Conservation (phyloP, 306 rosid species). For the Dryas drummondii region DNA sequence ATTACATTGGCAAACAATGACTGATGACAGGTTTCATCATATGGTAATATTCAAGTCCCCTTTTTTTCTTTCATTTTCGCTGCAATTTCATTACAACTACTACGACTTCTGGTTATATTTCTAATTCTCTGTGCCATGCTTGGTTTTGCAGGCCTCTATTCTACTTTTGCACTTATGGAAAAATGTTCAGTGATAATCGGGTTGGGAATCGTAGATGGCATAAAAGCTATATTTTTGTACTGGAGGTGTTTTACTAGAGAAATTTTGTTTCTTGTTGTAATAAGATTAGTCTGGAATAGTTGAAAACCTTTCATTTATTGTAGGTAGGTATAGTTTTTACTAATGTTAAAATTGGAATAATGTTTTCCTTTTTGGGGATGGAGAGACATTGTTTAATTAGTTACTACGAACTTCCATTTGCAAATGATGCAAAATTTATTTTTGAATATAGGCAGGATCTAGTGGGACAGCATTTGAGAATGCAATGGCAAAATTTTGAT, state of each 20-base stretch:
- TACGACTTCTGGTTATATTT: background rate
- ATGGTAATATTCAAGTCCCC: constrained; percentile 20
- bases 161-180: constrained; percentile 1
- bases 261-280: background rate
- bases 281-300: background rate
- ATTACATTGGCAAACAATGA: constrained; percentile 59
- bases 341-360: background rate
- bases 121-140: background rate
- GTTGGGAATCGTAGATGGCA: background rate
- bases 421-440: no score
- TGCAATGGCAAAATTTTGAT: no score
- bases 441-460: constrained; percentile 10
- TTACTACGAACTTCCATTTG: no score
- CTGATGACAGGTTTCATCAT: constrained; percentile 6
- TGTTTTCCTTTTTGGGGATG: background rate
- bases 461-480: no score
- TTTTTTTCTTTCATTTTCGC: constrained; percentile 2
- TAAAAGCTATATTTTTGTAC: background rate
- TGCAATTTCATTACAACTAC: background rate
- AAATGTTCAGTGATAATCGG: background rate
- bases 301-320: background rate
- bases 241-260: background rate
- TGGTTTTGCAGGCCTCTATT: constrained; percentile 9
- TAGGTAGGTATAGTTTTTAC: background rate
- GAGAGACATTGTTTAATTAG: background rate